Evolutionary conservation across 225 moss, liverwort and hornwort genomes (phyloP).

Genomic region (Straminergon stramineum): DNA sequence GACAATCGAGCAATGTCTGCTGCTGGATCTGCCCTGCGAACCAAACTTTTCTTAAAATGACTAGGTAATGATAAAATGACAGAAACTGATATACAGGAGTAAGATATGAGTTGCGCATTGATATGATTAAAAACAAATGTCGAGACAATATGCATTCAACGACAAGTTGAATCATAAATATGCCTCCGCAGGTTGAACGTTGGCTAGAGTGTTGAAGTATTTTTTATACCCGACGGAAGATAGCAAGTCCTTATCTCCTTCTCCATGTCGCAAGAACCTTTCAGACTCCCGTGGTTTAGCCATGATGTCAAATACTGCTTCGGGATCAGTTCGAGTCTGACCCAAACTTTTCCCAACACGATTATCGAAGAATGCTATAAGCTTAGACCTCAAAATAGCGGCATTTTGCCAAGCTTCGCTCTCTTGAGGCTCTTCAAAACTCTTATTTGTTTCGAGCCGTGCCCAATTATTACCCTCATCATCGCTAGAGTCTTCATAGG

Average conservation of each 20-base stretch:
- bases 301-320: constrained; percentile 22
- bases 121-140: not conserved
- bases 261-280: constrained; percentile 16
- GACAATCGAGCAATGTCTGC: constrained; percentile 21
- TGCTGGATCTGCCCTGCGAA: constrained; percentile 37
- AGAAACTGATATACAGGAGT: not conserved
- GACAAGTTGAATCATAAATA: not conserved
- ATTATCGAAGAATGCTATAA: constrained; percentile 42
- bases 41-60: not conserved
- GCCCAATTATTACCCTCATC: constrained; percentile 10
- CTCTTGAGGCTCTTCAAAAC: constrained; percentile 21
- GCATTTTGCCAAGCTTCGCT: constrained; percentile 48
- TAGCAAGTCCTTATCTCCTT: constrained; percentile 6
- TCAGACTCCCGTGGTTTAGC: constrained; percentile 34
- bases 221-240: constrained; percentile 17
- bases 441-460: constrained; percentile 3
- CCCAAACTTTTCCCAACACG: constrained; percentile 7
- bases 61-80: not conserved
- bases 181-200: not conserved
- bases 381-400: constrained; percentile 55
- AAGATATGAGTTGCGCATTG: not conserved
- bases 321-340: constrained; percentile 13
- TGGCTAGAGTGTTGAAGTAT: not conserved
- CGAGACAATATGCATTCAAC: not conserved
- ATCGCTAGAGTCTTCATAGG: constrained; percentile 19